These are phyloP conservation scores for Raffaelea arxii DNA, from an alignment of 2,329 filamentous ascomycete species.

Conservation along the genomic window DNA sequence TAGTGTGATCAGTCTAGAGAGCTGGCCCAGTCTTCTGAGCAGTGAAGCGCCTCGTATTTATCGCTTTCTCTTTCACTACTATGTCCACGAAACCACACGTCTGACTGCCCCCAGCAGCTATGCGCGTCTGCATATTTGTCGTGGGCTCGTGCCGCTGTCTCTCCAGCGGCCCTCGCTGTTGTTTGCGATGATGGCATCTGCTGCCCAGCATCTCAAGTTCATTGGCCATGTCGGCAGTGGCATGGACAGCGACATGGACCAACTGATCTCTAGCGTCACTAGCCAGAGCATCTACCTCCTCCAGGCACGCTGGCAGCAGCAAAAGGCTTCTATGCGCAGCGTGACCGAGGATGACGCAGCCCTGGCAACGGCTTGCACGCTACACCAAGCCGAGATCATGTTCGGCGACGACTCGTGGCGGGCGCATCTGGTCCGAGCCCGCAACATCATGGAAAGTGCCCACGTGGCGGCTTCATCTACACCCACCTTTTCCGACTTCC, in stretches of 20 bases:
- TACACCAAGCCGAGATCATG: constrained; percentile 9
- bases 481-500: not conserved
- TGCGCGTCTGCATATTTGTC: constrained; percentile 7
- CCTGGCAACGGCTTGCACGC: constrained; percentile 7
- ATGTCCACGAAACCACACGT: constrained; percentile 9
- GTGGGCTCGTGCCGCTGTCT: constrained; percentile 8
- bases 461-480: not conserved
- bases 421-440: constrained; percentile 7
- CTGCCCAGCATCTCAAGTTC: constrained; percentile 3
- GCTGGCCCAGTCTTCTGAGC: not conserved
- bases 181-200: constrained; percentile 7
- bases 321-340: no score
- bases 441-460: constrained; percentile 5
- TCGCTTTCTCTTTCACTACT: constrained; percentile 8
- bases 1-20: not conserved
- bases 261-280: constrained; percentile 1
- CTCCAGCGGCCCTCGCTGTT: constrained; percentile 5
- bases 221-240: not conserved
- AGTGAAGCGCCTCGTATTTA: constrained; percentile 1
- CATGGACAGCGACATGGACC: not conserved
- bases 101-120: constrained; percentile 10
- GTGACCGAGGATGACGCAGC: constrained; percentile 2
- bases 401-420: constrained; percentile 6
- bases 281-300: constrained; percentile 7
- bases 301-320: constrained; percentile 1